Evolutionary conservation across 108 stramenopile species (phyloP).

Genomic region (Poteriospumella lacustris): DNA sequence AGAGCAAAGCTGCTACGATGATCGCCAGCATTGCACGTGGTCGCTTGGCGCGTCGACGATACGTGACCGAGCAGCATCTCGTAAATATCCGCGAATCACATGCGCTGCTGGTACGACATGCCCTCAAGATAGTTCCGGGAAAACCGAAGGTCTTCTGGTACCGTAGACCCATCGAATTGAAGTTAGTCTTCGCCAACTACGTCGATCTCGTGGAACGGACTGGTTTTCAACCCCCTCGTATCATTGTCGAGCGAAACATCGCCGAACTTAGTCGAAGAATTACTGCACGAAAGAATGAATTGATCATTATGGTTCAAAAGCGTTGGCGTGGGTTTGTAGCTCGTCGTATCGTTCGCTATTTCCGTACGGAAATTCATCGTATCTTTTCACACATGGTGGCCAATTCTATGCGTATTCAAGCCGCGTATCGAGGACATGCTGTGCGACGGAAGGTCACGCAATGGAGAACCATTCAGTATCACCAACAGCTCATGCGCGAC

Average conservation of each 20-base stretch:
- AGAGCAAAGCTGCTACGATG: background rate
- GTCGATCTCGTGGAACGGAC: background rate
- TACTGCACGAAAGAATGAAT: background rate
- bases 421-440: slow-evolving; percentile 11
- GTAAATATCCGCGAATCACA: background rate
- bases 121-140: background rate
- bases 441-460: background rate
- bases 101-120: slow-evolving; percentile 12
- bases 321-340: slow-evolving; percentile 13
- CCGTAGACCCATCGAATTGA: background rate
- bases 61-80: background rate
- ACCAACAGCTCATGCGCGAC: background rate
- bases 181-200: slow-evolving; percentile 1
- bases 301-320: slow-evolving; percentile 5
- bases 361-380: background rate
- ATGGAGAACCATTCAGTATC: background rate
- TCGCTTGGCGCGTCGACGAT: background rate
- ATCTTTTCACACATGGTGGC: background rate
- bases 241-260: slow-evolving; percentile 20
- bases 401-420: background rate
- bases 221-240: slow-evolving; percentile 18
- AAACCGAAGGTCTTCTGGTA: slow-evolving; percentile 22
- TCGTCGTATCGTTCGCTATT: slow-evolving; percentile 10
- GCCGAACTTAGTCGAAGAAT: background rate
- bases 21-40: background rate